Base-by-base conservation (phyloP, 1,284 basidiomycete genomes). In the Apiotrichum siamense region DNA sequence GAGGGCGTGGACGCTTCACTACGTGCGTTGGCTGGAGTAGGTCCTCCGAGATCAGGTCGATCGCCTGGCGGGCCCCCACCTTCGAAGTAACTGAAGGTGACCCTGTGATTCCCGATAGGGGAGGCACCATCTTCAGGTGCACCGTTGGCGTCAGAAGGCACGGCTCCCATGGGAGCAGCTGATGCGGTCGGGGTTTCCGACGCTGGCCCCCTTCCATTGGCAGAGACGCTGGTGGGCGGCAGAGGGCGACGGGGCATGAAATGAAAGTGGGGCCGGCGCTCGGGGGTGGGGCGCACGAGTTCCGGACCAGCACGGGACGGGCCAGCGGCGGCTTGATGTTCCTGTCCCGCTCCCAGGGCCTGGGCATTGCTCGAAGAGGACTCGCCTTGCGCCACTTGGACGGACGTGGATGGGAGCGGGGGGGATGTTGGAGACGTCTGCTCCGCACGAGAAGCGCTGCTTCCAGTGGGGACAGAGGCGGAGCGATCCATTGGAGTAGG, bases 401-500 rank as follows among this genome's bases (percentile, higher is more conserved):
- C 32, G 43, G 21, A 26, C 31, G n/a, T 23, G n/a, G 20, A 43
- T 23, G n/a, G 37, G 18, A 40, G 45, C 27, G 3, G 37, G 36
- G 1, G 18, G 24, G 25, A n/a, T 38, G 21, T 32, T 12, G 46
- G 46, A 15, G 39, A 29, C 10, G 25, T 4, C 39, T 13, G 24
- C 4, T 41, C 39, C 26, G 26, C 39, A 12, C 39, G 39, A 3
- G 9, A 15, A 11, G 39, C 25, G 2, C n/a, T 15, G 21, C 12
- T 20, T 12, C 37, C 39, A 7, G 39, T 24, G 9, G 39, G 24
- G 9, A 26, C 39, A 5, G 41, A 15, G 33, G 47, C 45, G 21
- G 44, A 15, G 23, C 46, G 45, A 1, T 52, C 49, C 55, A 65
- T 63, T 11, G 57, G 57, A 35, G 54, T n/a, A 3, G 63, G 61